Evolutionary conservation across 1,284 basidiomycete genomes (phyloP), one percentile per base, ranked within the genome.

Genomic region (Rhodotorula sp.): DNA sequence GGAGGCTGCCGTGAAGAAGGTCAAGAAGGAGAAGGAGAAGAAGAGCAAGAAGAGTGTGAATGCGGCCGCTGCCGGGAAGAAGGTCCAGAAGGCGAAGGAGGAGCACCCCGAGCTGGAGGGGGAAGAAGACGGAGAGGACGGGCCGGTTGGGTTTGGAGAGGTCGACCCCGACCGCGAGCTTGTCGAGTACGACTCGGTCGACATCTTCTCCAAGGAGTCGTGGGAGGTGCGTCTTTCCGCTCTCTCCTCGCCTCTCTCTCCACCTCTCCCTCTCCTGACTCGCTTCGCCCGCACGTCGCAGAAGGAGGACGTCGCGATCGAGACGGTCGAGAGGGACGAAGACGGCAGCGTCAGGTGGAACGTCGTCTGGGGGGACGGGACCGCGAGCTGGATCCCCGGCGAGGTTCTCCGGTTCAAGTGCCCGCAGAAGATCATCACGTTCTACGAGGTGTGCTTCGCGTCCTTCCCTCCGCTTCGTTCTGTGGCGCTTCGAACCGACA

Each of bases 191-290:
- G 52, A 59, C 8, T 26, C 22, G 31, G 40, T 61, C 31, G 56
- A 55, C 1, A 9, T 62, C 24, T 30, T 18, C 40, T 3, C 55
- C 18, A n/a, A 8, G 13, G 20, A 37, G 1, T 62, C 44, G n/a
- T 71, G 66, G 66, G 70, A 71, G 62, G 70, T 65, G 46, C 52
- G 70, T 52, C 24, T 4, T 34, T 34, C 34, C 34, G 6, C 34
- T 34, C 34, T 34, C 34, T 34, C 34, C 34, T n/a, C n/a, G n/a
- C 15, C 2, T 37, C 31, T 26, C 46, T 7, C 40, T 44, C 40
- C 40, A 11, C 40, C 40, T 44, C 37, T 40, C 15, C 5, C 18
- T 6, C n/a, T 16, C n/a, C 18, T 34, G 16, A 20, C 18, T 53
- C 31, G 28, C 11, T 31, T 28, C 28, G 28, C 28, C 3, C 52